Conservation (phyloP, 2,329 filamentous ascomycete genomes). For the Ceratocystis papillata region DNA sequence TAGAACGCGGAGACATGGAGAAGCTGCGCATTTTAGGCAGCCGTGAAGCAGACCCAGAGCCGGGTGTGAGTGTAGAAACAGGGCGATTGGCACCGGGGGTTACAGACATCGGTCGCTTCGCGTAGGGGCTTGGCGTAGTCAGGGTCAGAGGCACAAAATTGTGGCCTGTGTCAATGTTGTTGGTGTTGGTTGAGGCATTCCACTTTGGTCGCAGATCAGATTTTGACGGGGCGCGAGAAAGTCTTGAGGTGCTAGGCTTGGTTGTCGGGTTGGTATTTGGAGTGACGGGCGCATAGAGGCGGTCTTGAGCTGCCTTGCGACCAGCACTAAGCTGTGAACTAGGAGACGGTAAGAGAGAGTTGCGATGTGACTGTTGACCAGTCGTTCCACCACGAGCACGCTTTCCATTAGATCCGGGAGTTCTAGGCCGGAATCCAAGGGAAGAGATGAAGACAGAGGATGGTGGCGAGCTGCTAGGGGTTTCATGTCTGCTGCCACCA, state of each 20-base stretch:
- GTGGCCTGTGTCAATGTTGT: constrained; percentile 54
- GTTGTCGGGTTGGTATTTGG: background rate
- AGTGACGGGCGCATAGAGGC: constrained; percentile 37
- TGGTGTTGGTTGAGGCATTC: constrained; percentile 57
- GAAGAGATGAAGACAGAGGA: constrained; percentile 52
- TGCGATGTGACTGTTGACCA: constrained; percentile 38
- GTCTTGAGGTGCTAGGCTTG: constrained; percentile 24
- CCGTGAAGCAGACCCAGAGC: constrained; percentile 34
- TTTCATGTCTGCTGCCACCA: constrained; percentile 54
- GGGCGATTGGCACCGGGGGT: constrained; percentile 34
- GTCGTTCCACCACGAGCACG: constrained; percentile 41
- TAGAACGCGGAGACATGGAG: constrained; percentile 33
- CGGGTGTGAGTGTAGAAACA: constrained; percentile 35
- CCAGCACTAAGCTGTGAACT: constrained; percentile 31
- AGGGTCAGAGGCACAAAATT: constrained; percentile 53
- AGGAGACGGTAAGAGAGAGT: constrained; percentile 40
- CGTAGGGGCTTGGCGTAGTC: constrained; percentile 49
- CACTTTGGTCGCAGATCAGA: constrained; percentile 55
- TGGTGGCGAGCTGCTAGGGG: constrained; percentile 56
- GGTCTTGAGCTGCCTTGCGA: constrained; percentile 36
- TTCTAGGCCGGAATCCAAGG: constrained; percentile 40
- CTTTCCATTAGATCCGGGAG: constrained; percentile 35
- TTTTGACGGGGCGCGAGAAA: constrained; percentile 38
- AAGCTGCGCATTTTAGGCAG: constrained; percentile 42
- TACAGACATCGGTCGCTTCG: constrained; percentile 37